Base-by-base conservation (phyloP, 768 basidiomycete genomes). In the Russula sp. region DNA sequence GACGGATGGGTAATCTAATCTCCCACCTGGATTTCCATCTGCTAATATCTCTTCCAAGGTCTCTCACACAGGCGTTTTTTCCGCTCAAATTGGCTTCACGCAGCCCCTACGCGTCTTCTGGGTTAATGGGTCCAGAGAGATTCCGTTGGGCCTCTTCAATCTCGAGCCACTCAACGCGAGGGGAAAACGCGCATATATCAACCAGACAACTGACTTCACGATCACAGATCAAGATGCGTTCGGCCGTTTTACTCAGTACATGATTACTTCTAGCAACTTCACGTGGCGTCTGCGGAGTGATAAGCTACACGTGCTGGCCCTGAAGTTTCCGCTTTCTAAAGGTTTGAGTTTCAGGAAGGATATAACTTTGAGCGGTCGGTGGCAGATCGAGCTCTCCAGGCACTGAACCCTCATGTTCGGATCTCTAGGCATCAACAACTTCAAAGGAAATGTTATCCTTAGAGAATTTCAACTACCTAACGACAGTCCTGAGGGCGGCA, bases 191-290 rank as follows among this genome's bases (percentile, higher is more conserved):
- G 88, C 86, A 0, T 75, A 73, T 3, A 79, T 89, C 70, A 82
- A 89, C 71, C 82, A 87, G 68, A 82, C 77, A 8, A 82, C 80
- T 0, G 74, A 73, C 0, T 89, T 89, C 72, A 73, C 72, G 20
- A 86, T 89, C 68, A 71, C 71, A 2, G 77, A 89, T 68, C 73
- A 81, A 68, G 72, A 71, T 35, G 82, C 82, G 11, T 89, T 90
- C 67, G 82, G 82, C 61, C 76, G 75, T 22, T 89, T 89, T 72
- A 79, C 86, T 2, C 74, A 74, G 47, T 73, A 77, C 37, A 77
- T 91, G 79, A 89, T 90, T 70, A 89, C 85, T 0, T 79, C 82
- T 51, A 75, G 75, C 51, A 83, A 79, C 61, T 89, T 90, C 68
- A 88, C 83, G 0, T 91, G 88, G 88, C 77, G 78, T 59, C 73